Percentiles rank a stretch among this genome's conserved stretches.
Evolutionary conservation across 129 eudicot genomes (phyloP).

Genomic region (Calendula officinalis): DNA sequence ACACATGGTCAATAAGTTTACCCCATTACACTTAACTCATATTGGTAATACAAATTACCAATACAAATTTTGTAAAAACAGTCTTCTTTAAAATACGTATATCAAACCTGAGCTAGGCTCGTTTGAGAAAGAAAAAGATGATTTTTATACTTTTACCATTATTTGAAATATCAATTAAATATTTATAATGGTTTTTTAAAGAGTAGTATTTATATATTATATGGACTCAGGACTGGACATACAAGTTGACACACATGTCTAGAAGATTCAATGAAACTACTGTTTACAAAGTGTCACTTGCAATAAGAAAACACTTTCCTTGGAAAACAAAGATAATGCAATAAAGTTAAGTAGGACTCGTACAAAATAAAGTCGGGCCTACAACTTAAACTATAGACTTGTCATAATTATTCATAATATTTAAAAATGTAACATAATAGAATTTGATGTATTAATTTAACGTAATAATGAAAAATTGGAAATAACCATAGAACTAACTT

Average conservation of each 20-base stretch:
- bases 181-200: no score
- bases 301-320: conserved; percentile 2
- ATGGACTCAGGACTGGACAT: background rate
- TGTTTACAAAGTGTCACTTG: background rate
- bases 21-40: no score
- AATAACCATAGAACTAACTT: no score
- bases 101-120: no score
- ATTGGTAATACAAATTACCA: no score
- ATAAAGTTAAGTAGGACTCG: conserved; percentile 7
- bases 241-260: background rate
- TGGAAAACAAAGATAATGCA: background rate
- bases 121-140: no score
- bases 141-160: background rate
- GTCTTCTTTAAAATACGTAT: no score
- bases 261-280: background rate
- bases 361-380: conserved; percentile 4
- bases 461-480: no score
- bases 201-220: background rate
- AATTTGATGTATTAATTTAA: background rate
- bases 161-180: background rate
- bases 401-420: background rate
- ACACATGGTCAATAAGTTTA: no score
- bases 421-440: background rate
- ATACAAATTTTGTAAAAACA: no score
- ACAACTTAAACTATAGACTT: background rate